Conservation (phyloP, 805 yeast species). For the Schwanniomyces yamadae region DNA sequence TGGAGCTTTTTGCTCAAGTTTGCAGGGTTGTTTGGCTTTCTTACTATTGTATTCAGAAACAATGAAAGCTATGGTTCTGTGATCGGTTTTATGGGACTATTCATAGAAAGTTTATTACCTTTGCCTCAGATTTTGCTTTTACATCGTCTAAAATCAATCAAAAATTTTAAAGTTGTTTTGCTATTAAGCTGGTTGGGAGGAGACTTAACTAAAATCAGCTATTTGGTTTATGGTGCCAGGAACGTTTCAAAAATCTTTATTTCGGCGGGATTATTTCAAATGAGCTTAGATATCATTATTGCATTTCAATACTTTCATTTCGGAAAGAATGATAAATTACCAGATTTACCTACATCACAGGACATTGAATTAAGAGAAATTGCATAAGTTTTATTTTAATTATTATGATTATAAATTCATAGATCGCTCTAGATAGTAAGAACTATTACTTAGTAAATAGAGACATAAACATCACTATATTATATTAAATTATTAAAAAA, state of each 20-base stretch:
- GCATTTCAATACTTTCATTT: conserved; percentile 72
- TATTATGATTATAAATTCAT: not conserved
- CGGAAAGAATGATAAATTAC: conserved; percentile 23
- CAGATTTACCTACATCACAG: not conserved
- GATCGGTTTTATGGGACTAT: conserved; percentile 62
- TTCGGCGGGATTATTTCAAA: conserved; percentile 74
- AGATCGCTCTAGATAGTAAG: not conserved
- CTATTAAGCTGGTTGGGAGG: conserved; percentile 87
- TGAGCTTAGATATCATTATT: conserved; percentile 68
- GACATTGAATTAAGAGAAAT: conserved; percentile 4
- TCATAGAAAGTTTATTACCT: conserved; percentile 72
- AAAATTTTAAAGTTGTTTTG: conserved; percentile 75
- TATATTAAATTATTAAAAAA: no score
- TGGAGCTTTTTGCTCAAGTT: conserved; percentile 63
- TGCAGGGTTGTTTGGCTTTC: conserved; percentile 34
- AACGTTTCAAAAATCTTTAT: conserved; percentile 65
- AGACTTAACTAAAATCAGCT: conserved; percentile 74
- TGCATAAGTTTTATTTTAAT: not conserved
- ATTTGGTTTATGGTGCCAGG: conserved; percentile 72
- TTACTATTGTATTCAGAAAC: conserved; percentile 41
- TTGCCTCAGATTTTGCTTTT: conserved; percentile 75
- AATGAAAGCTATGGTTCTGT: conserved; percentile 42
- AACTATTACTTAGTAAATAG: no score
- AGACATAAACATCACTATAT: no score
- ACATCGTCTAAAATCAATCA: conserved; percentile 62